phyloP scores from a whole-genome alignment of 176 grass and related monocot genomes.

The Lolium rigidum region DNA sequence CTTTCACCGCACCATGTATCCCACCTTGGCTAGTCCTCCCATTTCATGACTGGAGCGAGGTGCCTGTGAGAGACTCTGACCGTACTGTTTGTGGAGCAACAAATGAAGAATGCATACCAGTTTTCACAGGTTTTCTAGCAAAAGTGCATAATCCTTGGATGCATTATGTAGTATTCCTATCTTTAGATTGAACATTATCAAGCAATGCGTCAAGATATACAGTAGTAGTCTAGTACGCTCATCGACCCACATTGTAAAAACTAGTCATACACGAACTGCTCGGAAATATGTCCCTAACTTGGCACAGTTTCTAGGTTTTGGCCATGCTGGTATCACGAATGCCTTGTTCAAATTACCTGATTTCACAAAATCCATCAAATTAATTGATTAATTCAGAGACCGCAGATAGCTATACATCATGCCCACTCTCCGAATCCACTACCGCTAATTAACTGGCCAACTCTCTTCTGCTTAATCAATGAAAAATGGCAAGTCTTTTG shows the following conservation, averaged over 20 bases:
- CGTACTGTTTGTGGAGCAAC: neutral
- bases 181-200: neutral
- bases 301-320: neutral
- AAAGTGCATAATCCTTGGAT: neutral
- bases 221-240: neutral
- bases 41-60: neutral
- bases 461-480: no score
- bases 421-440: neutral
- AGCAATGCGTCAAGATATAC: neutral
- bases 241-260: neutral
- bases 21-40: neutral
- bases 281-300: no score
- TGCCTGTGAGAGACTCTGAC: neutral
- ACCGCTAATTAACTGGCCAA: no score
- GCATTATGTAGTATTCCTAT: neutral
- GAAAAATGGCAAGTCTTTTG: no score
- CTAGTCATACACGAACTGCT: neutral
- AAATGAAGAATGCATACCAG: neutral
- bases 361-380: neutral
- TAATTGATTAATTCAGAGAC: neutral
- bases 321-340: neutral
- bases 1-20: neutral
- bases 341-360: slow-evolving; percentile 14
- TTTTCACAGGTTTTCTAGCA: neutral
- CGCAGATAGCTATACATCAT: neutral